Percentiles rank a stretch among this genome's conserved stretches.
These are phyloP conservation scores for Buxus sempervirens DNA, from an alignment of 164 flowering plant genomes.

Conservation along the genomic window DNA sequence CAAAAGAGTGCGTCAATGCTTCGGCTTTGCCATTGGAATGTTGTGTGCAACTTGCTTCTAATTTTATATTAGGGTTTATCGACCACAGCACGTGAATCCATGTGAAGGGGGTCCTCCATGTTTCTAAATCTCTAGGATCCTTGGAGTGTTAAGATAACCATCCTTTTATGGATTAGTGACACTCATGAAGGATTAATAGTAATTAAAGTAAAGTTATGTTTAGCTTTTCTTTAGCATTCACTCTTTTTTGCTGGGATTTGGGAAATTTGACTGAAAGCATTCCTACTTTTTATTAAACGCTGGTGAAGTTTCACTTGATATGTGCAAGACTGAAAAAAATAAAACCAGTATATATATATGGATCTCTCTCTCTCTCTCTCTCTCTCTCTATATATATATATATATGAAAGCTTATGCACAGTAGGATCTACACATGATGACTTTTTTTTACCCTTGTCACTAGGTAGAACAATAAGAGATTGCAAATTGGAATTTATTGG, in stretches of 20 bases:
- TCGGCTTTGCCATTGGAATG: constrained; percentile 32
- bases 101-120: constrained; percentile 56
- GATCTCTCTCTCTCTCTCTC: too few species aligned
- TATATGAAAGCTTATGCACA: too few species aligned
- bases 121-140: constrained; percentile 15
- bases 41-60: constrained; percentile 24
- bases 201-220: background rate
- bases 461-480: background rate
- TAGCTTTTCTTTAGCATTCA: background rate
- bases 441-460: background rate
- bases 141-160: constrained; percentile 21
- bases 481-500: background rate
- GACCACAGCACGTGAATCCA: constrained; percentile 43
- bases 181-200: background rate
- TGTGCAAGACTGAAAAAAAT: background rate
- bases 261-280: background rate
- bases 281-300: background rate
- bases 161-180: background rate
- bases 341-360: background rate
- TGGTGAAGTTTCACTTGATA: background rate
- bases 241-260: background rate
- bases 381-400: too few species aligned
- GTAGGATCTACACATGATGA: too few species aligned
- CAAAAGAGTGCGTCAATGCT: constrained; percentile 21
- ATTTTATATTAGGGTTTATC: constrained; percentile 20